Conservation (phyloP, 305 asterid genomes). For the Fraxinus ornus region DNA sequence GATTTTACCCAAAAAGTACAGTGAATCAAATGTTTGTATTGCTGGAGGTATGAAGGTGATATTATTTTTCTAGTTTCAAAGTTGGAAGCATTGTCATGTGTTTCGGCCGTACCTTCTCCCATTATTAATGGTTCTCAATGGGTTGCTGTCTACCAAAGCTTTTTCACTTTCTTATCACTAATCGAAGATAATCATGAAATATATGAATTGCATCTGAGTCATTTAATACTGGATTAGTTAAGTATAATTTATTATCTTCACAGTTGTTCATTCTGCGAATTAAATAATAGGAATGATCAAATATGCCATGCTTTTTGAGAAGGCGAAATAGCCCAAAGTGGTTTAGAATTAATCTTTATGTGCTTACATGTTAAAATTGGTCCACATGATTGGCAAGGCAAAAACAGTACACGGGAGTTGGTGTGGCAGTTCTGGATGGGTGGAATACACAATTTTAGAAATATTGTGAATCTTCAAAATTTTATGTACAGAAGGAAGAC, state of each 20-base stretch:
- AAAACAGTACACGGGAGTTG: background rate
- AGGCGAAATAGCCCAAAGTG: background rate
- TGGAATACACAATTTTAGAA: background rate
- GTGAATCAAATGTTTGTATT: conserved; percentile 85
- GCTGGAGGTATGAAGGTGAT: conserved; percentile 90
- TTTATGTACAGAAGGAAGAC: background rate
- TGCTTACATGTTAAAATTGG: background rate
- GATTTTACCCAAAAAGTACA: conserved; percentile 58
- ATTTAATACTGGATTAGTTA: background rate
- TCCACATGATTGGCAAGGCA: background rate
- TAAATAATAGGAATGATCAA: background rate
- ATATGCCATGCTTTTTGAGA: background rate
- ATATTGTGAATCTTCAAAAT: background rate
- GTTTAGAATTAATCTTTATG: background rate
- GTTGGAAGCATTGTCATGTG: conserved; percentile 10
- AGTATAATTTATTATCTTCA: background rate
- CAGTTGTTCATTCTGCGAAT: background rate
- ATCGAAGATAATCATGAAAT: conserved; percentile 6
- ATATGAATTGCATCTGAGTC: background rate
- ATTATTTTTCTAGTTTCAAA: conserved; percentile 32
- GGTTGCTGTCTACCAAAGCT: conserved; percentile 15
- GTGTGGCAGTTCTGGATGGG: background rate
- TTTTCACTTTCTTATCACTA: conserved; percentile 13
- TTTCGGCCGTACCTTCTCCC: conserved; percentile 21
- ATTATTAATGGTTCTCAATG: background rate